Base-by-base conservation (phyloP, 2,329 filamentous ascomycete species). In the Sporothrix pseudoabietina region DNA sequence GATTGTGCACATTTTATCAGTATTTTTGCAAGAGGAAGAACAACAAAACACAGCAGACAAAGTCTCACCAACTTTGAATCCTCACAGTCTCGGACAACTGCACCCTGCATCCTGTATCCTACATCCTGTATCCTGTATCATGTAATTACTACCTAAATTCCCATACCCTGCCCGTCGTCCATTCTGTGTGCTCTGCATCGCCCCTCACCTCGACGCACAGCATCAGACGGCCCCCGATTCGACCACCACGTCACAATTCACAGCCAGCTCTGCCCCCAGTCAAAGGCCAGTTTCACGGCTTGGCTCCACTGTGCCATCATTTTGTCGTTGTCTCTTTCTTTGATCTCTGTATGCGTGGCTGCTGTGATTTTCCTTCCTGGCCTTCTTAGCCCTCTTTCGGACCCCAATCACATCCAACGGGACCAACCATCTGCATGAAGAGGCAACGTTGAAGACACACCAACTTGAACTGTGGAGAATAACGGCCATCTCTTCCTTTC, bases 361-460 rank as follows among this genome's bases (percentile, higher is more conserved):
- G 9, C 49, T 19, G 16, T 35, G 14, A 22, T 16, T 19, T 35
- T n/a, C 22, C n/a, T 35, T 39, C 30, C 66, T 9, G 3, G 47
- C 6, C 47, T 6, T 63, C 30, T 32, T 66, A 30, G 61, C 44
- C 16, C 39, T 49, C 30, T 26, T 71, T 54, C 39, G 57, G 59
- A 66, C 73, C 71, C 73, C 73, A 71, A 71, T 69, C 73, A 54
- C 68, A 57, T 54, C 63, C 63, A 49, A 35, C 44, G 7, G 65
- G 65, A 68, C 65, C 65, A 68, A 52, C 70, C 52, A 66, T 54
- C 49, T 66, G 70, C 70, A 74, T 70, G 35, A 49, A 54, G 52
- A 63, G 63, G 52, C 44, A 55, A 55, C 47, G 73, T 70, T 69
- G 55, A 63, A 47, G 35, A 54, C 47, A 39, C 26, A 69, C 35